These are phyloP conservation scores for Cytospora piceicola DNA, from an alignment of 2,329 filamentous ascomycete genomes.

Conservation along the genomic window DNA sequence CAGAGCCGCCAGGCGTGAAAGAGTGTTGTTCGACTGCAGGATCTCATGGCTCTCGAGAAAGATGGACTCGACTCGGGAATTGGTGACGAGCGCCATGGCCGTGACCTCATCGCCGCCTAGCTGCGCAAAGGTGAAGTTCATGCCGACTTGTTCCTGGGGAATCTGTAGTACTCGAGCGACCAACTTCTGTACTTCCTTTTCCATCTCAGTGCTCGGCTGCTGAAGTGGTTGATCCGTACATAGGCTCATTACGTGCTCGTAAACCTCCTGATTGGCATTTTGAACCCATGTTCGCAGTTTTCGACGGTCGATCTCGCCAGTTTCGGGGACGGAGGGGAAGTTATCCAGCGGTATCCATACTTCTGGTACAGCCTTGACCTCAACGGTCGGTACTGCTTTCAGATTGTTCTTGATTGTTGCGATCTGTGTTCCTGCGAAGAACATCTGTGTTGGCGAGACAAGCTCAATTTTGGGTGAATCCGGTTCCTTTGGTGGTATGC, in stretches of 20 bases:
- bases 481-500: conserved; percentile 36
- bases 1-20: conserved; percentile 45
- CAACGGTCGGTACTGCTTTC: conserved; percentile 42
- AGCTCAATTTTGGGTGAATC: conserved; percentile 43
- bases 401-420: conserved; percentile 44
- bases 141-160: conserved; percentile 45
- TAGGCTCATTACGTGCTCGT: conserved; percentile 51
- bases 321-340: conserved; percentile 47
- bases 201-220: conserved; percentile 44
- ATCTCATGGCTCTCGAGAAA: conserved; percentile 44
- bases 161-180: conserved; percentile 46
- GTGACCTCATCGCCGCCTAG: conserved; percentile 47
- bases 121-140: conserved; percentile 47
- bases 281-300: conserved; percentile 58
- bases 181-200: conserved; percentile 45
- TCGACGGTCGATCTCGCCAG: conserved; percentile 47
- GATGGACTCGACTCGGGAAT: conserved; percentile 45
- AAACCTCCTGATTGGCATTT: conserved; percentile 53
- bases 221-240: conserved; percentile 43
- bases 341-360: conserved; percentile 53
- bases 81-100: conserved; percentile 45
- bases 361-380: conserved; percentile 44
- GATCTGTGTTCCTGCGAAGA: conserved; percentile 48
- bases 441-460: conserved; percentile 43
- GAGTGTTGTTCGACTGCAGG: conserved; percentile 42